These are phyloP conservation scores for Closterium sp. DNA, from an alignment of 139 green algal species.

Conservation along the genomic window DNA sequence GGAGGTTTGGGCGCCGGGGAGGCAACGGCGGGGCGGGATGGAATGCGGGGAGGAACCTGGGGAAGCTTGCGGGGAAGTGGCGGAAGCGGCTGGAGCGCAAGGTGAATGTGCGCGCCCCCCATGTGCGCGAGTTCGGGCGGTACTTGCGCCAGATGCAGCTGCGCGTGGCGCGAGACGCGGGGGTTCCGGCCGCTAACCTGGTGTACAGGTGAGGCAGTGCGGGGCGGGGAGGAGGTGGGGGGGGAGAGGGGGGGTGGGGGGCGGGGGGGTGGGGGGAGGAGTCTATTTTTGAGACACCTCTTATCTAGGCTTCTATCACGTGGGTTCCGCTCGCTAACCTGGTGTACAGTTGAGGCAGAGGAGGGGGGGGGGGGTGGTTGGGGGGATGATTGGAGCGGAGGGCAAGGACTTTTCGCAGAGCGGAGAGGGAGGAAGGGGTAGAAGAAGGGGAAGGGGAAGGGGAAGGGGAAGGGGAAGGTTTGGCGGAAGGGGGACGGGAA, in stretches of 20 bases:
- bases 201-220: background rate
- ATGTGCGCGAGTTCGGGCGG: background rate
- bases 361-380: too few species aligned
- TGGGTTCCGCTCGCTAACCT: too few species aligned
- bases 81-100: background rate
- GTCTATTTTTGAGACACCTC: too few species aligned
- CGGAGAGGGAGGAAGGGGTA: too few species aligned
- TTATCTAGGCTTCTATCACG: too few species aligned
- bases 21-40: background rate
- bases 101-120: background rate
- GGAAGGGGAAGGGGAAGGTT: background rate
- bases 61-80: background rate
- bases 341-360: too few species aligned
- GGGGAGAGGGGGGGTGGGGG: too few species aligned
- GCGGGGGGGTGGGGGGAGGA: background rate
- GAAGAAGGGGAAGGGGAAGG: background rate
- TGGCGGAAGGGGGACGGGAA: background rate
- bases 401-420: too few species aligned
- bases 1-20: background rate
- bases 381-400: too few species aligned
- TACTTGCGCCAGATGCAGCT: background rate
- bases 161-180: background rate
- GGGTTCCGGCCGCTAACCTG: background rate
- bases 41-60: background rate
- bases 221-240: too few species aligned